Percentiles rank a stretch among this genome's conserved stretches.
Conservation (phyloP, 2,329 filamentous ascomycete genomes). For the Ceratocystis cacaofunesta region DNA sequence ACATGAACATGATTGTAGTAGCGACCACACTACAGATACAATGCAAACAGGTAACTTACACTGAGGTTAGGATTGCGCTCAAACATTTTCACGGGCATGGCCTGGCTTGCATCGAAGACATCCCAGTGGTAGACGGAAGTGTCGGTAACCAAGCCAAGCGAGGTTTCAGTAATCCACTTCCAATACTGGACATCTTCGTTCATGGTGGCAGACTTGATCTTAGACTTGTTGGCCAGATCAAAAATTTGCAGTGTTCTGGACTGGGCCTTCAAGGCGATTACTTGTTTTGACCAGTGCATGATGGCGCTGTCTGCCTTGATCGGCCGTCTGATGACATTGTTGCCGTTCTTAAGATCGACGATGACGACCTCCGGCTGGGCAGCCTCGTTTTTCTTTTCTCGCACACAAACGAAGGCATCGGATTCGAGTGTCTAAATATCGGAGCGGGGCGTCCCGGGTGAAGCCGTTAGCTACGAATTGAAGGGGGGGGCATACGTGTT, state of each 20-base stretch:
- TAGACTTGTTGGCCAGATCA: constrained; percentile 80
- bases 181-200: constrained; percentile 96
- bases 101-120: constrained; percentile 71
- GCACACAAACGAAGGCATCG: constrained; percentile 88
- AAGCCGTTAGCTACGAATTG: constrained; percentile 2
- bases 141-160: constrained; percentile 80
- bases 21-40: neutral
- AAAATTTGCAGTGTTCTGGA: constrained; percentile 94
- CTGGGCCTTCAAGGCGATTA: constrained; percentile 93
- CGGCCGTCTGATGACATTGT: constrained; percentile 83
- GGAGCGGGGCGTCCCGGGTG: neutral
- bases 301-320: constrained; percentile 99
- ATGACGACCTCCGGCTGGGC: constrained; percentile 90
- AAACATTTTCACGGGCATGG: constrained; percentile 76
- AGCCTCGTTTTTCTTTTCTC: constrained; percentile 77
- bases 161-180: constrained; percentile 94
- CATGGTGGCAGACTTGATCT: constrained; percentile 94
- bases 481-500: neutral
- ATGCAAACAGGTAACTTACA: constrained; percentile 36
- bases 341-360: constrained; percentile 91
- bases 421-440: constrained; percentile 77
- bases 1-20: neutral
- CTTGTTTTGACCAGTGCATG: constrained; percentile 94
- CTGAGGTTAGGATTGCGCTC: constrained; percentile 82
- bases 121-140: constrained; percentile 94